phyloP scores from a whole-genome alignment of 352 stramenopile genomes.

The Phytophthora macrochlamydospora region DNA sequence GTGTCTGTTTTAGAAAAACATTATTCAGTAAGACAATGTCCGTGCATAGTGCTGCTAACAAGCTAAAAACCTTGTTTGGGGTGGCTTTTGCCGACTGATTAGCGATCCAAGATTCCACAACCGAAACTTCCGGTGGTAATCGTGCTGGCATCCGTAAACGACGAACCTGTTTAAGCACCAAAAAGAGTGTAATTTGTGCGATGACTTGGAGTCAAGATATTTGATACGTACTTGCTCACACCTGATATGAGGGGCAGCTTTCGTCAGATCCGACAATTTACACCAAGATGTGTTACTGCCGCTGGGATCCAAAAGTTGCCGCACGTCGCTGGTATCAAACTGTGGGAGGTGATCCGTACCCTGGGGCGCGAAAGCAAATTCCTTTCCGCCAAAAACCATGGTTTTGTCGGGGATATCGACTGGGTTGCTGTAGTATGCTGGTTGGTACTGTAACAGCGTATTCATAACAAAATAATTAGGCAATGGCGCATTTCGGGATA shows the following conservation, averaged over 20 bases:
- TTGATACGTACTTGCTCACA: conserved; percentile 24
- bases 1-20: conserved; percentile 9
- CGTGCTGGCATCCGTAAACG: conserved; percentile 47
- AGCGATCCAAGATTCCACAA: conserved; percentile 41
- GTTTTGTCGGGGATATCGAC: conserved; percentile 73
- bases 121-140: conserved; percentile 37
- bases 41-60: too few relatives aligned
- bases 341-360: conserved; percentile 35
- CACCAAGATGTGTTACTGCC: conserved; percentile 14
- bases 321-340: conserved; percentile 52
- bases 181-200: not conserved
- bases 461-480: not conserved
- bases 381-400: conserved; percentile 77
- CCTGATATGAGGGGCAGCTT: not conserved
- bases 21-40: not conserved
- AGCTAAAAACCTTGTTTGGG: conserved; percentile 19
- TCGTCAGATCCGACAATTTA: conserved; percentile 34
- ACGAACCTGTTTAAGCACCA: conserved; percentile 24
- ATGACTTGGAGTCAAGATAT: not conserved
- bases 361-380: conserved; percentile 59
- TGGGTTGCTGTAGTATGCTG: conserved; percentile 58
- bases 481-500: not conserved
- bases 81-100: conserved; percentile 7
- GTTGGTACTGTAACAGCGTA: conserved; percentile 41
- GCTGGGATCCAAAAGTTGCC: conserved; percentile 14